These are phyloP conservation scores for Lolium rigidum DNA, from an alignment of 176 grass and related monocot genomes.

Conservation along the genomic window DNA sequence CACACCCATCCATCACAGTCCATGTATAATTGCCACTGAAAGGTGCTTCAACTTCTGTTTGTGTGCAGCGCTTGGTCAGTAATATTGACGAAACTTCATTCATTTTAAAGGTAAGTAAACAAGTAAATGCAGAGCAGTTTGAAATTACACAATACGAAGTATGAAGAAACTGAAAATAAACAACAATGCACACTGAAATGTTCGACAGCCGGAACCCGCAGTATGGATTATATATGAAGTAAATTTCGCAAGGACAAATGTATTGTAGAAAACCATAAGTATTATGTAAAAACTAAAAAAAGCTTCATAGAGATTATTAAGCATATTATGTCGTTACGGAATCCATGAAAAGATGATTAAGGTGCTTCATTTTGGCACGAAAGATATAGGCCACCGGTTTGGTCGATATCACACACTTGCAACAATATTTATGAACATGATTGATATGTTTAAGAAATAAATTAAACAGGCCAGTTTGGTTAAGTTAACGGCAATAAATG, in stretches of 20 bases:
- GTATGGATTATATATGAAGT: background rate
- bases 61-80: background rate
- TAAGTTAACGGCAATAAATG: background rate
- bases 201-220: background rate
- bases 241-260: background rate
- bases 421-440: background rate
- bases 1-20: background rate
- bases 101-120: background rate
- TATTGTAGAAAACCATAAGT: background rate
- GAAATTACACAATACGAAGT: background rate
- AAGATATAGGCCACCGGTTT: background rate
- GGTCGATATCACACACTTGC: background rate
- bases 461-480: background rate
- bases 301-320: background rate
- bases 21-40: background rate
- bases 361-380: background rate
- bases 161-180: background rate
- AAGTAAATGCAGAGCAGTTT: background rate
- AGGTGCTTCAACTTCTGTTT: background rate
- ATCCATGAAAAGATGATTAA: background rate
- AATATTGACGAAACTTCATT: background rate
- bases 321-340: background rate
- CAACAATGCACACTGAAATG: background rate
- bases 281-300: background rate
- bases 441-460: background rate